Base-by-base conservation (phyloP, 441 rosid species). In the Gossypium davidsonii region DNA sequence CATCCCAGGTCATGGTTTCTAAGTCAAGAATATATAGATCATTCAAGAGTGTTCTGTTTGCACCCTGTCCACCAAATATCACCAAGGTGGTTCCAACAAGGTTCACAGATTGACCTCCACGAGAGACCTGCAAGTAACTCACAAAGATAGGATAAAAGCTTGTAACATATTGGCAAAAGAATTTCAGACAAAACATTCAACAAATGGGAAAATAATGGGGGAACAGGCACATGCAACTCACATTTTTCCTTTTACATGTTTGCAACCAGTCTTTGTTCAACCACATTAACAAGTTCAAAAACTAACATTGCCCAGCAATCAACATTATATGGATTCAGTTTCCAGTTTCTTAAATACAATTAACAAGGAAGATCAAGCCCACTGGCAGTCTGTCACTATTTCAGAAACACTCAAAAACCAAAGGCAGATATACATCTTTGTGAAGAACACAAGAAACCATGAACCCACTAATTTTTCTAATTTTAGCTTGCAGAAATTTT, bases 1-100 rank as follows among this genome's bases (percentile, higher is more conserved):
- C 99, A 86, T 91, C 99, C 98, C 99, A 96, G 48, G 99, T 96
- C 98, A 91, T 80, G 73, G 92, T 93, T 79, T 96, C 98, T 39
- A 96, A 87, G 84, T 96, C 99, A 79, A 96, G 98, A 74, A 89
- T 83, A 83, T 92, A 92, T 77, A 96, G 81, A 87, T 96, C 99
- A 77, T 93, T 96, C 83, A 96, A 78, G 57, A 91, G 86, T 39
- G 97, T 80, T 83, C 97, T 84, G 71, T 89, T 96, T 55, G 97
- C 94, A 83, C 93, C 98, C 81, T 96, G 90, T 67, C 99, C 99
- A 67, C 99, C 99, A 84, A 96, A 96, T 81, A 93, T 88, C 68
- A 96, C 96, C 79, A 96, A 81, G 81, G 83, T 96, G 75, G 89
- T 82, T 68, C 98, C 97, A 60, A 92, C 90, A 48, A 89, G 76